Conservation (phyloP, 2,329 filamentous ascomycete genomes). For the Penicillium verrucosum region DNA sequence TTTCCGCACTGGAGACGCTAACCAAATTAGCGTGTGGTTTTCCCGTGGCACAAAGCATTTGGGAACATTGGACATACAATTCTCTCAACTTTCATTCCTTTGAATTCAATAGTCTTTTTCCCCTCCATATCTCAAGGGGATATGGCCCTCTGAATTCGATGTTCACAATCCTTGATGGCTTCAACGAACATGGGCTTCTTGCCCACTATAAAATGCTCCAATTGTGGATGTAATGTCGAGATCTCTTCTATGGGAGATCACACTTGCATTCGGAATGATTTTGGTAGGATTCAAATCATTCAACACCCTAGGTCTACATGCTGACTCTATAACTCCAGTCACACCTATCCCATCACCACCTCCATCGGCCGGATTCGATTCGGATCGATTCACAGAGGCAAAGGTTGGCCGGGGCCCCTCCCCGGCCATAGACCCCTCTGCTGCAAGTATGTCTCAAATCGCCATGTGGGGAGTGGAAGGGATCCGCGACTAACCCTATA, state of each 20-base stretch:
- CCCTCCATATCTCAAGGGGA: slow-evolving; percentile 4
- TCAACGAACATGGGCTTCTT: slow-evolving; percentile 63
- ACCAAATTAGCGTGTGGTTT: slow-evolving; percentile 15
- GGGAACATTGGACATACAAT: background rate
- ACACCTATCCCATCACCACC: slow-evolving; percentile 27
- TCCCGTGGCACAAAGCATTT: background rate
- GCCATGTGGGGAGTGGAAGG: background rate
- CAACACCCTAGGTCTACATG: background rate
- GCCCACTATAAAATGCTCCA: slow-evolving; percentile 84
- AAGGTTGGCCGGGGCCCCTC: slow-evolving; percentile 49
- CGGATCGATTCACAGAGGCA: slow-evolving; percentile 20
- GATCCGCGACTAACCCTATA: slow-evolving; percentile 8
- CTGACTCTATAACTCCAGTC: slow-evolving; percentile 10
- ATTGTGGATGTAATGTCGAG: slow-evolving; percentile 72
- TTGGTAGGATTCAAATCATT: slow-evolving; percentile 33
- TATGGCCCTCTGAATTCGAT: slow-evolving; percentile 12
- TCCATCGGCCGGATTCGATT: slow-evolving; percentile 27
- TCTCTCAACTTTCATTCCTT: slow-evolving; percentile 3
- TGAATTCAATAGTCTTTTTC: background rate
- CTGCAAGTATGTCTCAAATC: slow-evolving; percentile 52
- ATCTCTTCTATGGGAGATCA: slow-evolving; percentile 86
- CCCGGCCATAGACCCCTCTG: slow-evolving; percentile 55
- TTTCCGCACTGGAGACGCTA: slow-evolving; percentile 21
- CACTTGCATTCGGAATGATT: slow-evolving; percentile 55
- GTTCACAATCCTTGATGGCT: slow-evolving; percentile 26